Evolutionary conservation across 2,329 filamentous ascomycete species (phyloP).

Genomic region (Fusarium duplospermum): DNA sequence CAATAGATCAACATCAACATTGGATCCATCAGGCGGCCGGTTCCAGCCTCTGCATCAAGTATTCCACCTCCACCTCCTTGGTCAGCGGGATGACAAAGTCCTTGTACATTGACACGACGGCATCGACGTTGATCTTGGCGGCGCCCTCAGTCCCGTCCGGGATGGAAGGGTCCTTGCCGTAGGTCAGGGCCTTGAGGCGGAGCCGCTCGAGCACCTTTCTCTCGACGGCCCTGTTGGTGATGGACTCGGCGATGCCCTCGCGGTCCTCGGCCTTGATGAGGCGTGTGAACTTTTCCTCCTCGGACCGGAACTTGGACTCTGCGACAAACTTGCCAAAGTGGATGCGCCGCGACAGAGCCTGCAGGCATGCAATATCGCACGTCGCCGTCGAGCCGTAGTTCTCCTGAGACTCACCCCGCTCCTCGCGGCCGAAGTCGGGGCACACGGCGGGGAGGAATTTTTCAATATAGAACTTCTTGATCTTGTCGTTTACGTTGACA

Average conservation of each 20-base stretch:
- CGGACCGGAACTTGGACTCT: conserved; percentile 90
- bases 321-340: conserved; percentile 99
- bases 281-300: conserved; percentile 81
- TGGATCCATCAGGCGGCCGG: conserved; percentile 42
- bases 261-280: conserved; percentile 86
- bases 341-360: conserved; percentile 89
- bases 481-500: conserved; percentile 89
- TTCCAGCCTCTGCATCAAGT: conserved; percentile 91
- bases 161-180: conserved; percentile 87
- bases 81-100: conserved; percentile 95
- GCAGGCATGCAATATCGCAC: conserved; percentile 89
- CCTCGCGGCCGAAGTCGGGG: conserved; percentile 78
- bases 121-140: conserved; percentile 90
- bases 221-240: conserved; percentile 91
- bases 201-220: conserved; percentile 89
- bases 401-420: conserved; percentile 87
- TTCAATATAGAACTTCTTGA: conserved; percentile 87
- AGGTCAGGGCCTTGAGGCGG: conserved; percentile 89
- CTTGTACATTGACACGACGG: conserved; percentile 90
- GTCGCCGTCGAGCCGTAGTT: conserved; percentile 96
- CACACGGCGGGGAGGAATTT: conserved; percentile 88
- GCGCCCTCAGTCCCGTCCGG: conserved; percentile 64
- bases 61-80: conserved; percentile 98
- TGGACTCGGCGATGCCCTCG: conserved; percentile 85
- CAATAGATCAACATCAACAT: conserved; percentile 47